Conservation (phyloP, 805 yeast genomes). For the Metschnikowia lunata region DNA sequence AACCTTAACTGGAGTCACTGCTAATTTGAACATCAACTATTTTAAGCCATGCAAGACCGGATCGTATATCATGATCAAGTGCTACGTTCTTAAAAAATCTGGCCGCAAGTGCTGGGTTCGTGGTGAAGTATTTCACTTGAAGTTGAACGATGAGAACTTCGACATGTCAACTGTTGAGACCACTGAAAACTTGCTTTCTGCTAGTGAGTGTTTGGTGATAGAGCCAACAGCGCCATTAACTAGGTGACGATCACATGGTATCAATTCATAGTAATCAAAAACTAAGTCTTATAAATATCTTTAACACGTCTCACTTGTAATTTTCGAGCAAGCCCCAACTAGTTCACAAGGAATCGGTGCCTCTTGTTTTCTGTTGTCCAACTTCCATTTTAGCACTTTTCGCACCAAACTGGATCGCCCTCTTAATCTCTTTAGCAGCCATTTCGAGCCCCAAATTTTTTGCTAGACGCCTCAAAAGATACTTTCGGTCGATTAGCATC, state of each 20-base stretch:
- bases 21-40: constrained; percentile 40
- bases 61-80: constrained; percentile 31
- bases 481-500: constrained; percentile 40
- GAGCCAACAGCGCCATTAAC: constrained; percentile 24
- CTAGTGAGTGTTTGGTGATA: constrained; percentile 37
- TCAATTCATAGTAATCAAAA: too few species aligned
- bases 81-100: constrained; percentile 25
- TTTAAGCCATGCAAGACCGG: constrained; percentile 33
- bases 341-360: constrained; percentile 49
- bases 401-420: constrained; percentile 97
- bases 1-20: constrained; percentile 40
- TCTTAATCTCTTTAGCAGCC: constrained; percentile 71
- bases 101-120: constrained; percentile 40
- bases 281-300: neutral
- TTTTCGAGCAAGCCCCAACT: neutral
- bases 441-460: constrained; percentile 40
- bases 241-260: too few species aligned
- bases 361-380: constrained; percentile 71
- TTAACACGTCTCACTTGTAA: neutral
- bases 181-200: constrained; percentile 26
- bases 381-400: constrained; percentile 89
- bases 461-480: constrained; percentile 62
- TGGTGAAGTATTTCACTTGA: constrained; percentile 29
- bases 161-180: constrained; percentile 17
- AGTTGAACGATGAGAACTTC: constrained; percentile 14